Percentiles rank a stretch among this genome's conserved stretches.
Conservation (phyloP, 768 basidiomycete genomes). For the Termitomyces sp. region DNA sequence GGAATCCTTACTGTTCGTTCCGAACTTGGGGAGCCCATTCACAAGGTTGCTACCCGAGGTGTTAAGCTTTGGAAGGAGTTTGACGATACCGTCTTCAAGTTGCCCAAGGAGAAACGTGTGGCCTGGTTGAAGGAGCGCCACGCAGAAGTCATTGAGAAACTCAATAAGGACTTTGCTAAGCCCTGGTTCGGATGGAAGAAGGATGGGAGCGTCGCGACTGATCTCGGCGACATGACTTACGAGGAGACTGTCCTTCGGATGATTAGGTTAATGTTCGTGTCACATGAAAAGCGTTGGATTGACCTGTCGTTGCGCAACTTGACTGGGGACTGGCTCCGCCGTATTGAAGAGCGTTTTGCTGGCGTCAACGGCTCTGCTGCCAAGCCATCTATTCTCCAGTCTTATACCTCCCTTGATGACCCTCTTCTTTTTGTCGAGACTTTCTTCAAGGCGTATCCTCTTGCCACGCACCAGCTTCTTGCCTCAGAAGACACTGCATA, state of each 20-base stretch:
- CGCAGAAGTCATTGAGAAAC: constrained; percentile 83
- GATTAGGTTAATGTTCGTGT: constrained; percentile 91
- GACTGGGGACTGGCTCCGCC: constrained; percentile 94
- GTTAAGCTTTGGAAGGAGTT: constrained; percentile 99
- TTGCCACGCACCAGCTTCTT: constrained; percentile 80
- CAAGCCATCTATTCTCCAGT: constrained; percentile 82
- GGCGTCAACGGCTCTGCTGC: constrained; percentile 71
- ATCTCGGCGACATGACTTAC: constrained; percentile 96
- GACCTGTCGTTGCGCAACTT: constrained; percentile 89
- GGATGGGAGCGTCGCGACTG: constrained; percentile 75
- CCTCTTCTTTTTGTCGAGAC: constrained; percentile 69
- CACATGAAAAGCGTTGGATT: constrained; percentile 90
- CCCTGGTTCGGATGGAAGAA: constrained; percentile 98
- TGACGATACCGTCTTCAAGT: constrained; percentile 91
- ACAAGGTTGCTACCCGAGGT: constrained; percentile 96
- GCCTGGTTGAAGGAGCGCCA: constrained; percentile 85
- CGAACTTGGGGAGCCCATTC: constrained; percentile 97
- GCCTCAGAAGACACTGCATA: constrained; percentile 92
- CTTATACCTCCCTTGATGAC: constrained; percentile 79
- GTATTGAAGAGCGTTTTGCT: constrained; percentile 93
- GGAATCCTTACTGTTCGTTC: constrained; percentile 96
- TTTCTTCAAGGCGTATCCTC: constrained; percentile 84
- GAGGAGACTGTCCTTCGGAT: constrained; percentile 92
- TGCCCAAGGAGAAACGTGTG: constrained; percentile 92
- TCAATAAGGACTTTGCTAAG: constrained; percentile 96